phyloP scores from a whole-genome alignment of 1,284 basidiomycete genomes.

The Inonotus obliquus region DNA sequence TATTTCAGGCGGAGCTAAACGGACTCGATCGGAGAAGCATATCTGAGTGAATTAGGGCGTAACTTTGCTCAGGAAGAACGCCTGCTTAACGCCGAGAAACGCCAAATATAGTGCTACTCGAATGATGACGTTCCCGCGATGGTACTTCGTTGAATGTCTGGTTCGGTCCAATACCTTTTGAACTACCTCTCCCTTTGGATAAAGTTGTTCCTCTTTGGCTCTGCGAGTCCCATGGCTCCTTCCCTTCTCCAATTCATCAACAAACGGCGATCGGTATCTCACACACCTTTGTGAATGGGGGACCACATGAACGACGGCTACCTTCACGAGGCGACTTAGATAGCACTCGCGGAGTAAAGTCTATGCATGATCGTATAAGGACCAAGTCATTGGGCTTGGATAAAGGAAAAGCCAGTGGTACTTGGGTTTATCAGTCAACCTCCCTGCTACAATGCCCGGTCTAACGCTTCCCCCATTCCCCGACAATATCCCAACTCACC shows the following conservation, averaged over 20 bases:
- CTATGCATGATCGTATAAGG: not conserved
- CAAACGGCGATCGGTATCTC: not conserved
- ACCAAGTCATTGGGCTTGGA: not conserved
- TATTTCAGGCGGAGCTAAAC: not conserved
- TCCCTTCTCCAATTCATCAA: not conserved
- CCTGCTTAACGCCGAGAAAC: not conserved
- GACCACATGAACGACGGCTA: not conserved
- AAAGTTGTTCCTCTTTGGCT: not conserved
- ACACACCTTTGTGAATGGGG: not conserved
- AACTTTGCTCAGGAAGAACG: not conserved
- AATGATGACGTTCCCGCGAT: not conserved
- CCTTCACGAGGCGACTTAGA: not conserved
- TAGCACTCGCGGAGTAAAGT: not conserved
- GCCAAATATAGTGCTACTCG: not conserved
- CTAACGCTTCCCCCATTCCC: constrained; percentile 41
- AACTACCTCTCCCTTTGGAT: not conserved
- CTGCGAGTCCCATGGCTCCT: not conserved
- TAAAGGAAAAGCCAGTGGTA: not conserved
- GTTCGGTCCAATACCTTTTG: not conserved
- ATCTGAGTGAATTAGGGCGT: not conserved
- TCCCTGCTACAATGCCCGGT: constrained; percentile 23
- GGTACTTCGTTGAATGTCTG: not conserved
- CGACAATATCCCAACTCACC: constrained; percentile 42
- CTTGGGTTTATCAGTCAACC: not conserved
- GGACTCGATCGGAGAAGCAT: not conserved